Percentiles rank a stretch among this genome's conserved stretches.
Evolutionary conservation across 2,329 filamentous ascomycete species (phyloP).

Genomic region (Colletotrichum eremochloae): DNA sequence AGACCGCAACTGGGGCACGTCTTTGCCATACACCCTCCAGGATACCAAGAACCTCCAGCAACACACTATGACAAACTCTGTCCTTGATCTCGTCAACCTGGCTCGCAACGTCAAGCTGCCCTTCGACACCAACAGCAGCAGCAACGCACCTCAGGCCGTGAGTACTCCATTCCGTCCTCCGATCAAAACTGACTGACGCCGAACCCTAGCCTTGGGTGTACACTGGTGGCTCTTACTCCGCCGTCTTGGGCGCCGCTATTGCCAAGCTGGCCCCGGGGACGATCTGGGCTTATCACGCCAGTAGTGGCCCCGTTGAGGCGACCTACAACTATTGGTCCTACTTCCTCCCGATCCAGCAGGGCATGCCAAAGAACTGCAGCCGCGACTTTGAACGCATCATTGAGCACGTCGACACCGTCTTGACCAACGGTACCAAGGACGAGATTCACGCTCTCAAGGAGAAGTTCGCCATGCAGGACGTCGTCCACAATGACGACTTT

Average conservation of each 20-base stretch:
- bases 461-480: conserved; percentile 63
- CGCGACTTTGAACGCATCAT: conserved; percentile 64
- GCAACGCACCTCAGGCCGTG: conserved; percentile 63
- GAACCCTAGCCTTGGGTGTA: conserved; percentile 66
- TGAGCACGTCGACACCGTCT: conserved; percentile 65
- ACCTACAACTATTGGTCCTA: conserved; percentile 71
- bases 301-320: conserved; percentile 67
- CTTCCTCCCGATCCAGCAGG: conserved; percentile 67
- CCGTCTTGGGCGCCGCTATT: conserved; percentile 68
- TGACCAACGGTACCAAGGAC: conserved; percentile 56
- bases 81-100: conserved; percentile 67
- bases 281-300: conserved; percentile 72
- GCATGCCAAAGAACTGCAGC: conserved; percentile 71
- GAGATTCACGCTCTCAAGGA: conserved; percentile 61
- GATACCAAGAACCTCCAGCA: conserved; percentile 67
- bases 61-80: conserved; percentile 65
- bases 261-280: conserved; percentile 65
- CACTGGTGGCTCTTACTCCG: conserved; percentile 68
- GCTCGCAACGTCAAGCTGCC: conserved; percentile 65
- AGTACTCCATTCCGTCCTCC: conserved; percentile 4
- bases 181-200: not conserved
- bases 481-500: conserved; percentile 65
- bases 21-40: conserved; percentile 64
- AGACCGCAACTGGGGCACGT: conserved; percentile 71
- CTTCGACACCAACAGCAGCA: conserved; percentile 62